Evolutionary conservation across 2,329 filamentous ascomycete genomes (phyloP).

Genomic region (Beauveria sp.): DNA sequence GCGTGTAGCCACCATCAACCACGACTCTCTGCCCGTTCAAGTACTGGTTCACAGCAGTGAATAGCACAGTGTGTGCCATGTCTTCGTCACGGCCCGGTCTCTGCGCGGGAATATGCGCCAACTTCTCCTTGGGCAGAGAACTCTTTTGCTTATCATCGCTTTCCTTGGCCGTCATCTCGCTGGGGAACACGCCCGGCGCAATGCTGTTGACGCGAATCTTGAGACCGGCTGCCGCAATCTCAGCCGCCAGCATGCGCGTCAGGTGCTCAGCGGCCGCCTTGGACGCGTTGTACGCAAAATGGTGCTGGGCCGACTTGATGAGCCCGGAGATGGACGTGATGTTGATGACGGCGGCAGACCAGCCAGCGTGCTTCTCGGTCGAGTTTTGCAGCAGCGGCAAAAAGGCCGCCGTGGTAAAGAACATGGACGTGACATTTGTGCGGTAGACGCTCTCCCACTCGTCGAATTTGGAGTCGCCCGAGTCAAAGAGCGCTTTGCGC

Average conservation of each 20-base stretch:
- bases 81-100: conserved; percentile 64
- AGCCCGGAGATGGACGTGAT: conserved; percentile 61
- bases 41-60: conserved; percentile 36
- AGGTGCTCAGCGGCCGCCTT: conserved; percentile 61
- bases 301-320: conserved; percentile 55
- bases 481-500: conserved; percentile 59
- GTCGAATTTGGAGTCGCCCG: conserved; percentile 48
- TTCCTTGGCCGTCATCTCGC: conserved; percentile 59
- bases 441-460: conserved; percentile 67
- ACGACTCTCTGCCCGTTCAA: conserved; percentile 35
- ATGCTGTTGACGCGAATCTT: conserved; percentile 65
- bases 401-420: conserved; percentile 56
- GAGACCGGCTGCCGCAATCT: conserved; percentile 50
- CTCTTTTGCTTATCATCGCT: conserved; percentile 48
- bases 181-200: conserved; percentile 63
- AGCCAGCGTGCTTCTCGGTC: conserved; percentile 34
- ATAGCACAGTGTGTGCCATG: conserved; percentile 61
- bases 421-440: conserved; percentile 66
- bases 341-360: conserved; percentile 57
- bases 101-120: conserved; percentile 55
- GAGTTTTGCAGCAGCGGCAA: conserved; percentile 52
- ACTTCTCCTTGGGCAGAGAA: conserved; percentile 47
- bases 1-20: conserved; percentile 37
- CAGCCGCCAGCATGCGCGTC: conserved; percentile 54
- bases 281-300: conserved; percentile 56